Conservation (phyloP, 176 grass and related monocot species). For the Themeda triandra region DNA sequence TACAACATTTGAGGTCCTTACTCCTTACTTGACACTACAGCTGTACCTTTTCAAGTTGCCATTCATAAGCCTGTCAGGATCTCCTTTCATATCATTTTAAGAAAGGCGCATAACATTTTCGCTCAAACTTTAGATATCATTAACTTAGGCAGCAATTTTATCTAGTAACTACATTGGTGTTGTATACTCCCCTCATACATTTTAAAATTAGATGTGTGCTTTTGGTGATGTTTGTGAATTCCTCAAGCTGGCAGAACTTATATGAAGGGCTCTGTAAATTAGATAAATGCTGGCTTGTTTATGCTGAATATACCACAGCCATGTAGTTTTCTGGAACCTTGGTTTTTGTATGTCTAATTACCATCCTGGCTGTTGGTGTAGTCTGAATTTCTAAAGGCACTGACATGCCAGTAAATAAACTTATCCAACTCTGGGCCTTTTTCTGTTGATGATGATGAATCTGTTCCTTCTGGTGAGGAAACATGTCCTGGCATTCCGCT, state of each 20-base stretch:
- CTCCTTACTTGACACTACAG: slow-evolving; percentile 1
- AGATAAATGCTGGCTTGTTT: neutral
- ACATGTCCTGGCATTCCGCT: neutral
- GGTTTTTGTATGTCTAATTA: neutral
- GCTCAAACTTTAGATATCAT: neutral
- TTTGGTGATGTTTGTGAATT: slow-evolving; percentile 3
- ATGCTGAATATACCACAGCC: neutral
- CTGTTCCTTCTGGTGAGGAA: neutral
- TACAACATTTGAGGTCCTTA: neutral
- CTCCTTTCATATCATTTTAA: slow-evolving; percentile 11
- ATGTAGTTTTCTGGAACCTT: neutral
- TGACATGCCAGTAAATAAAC: neutral
- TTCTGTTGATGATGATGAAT: neutral
- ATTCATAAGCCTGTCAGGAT: slow-evolving; percentile 7
- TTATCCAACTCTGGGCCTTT: slow-evolving; percentile 1
- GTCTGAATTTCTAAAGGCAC: neutral
- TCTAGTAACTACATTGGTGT: neutral
- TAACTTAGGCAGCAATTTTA: slow-evolving; percentile 12
- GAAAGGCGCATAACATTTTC: neutral
- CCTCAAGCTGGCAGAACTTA: slow-evolving; percentile 15
- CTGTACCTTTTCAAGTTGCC: slow-evolving; percentile 5
- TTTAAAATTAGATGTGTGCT: neutral
- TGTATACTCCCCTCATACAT: neutral
- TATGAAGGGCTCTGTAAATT: neutral
- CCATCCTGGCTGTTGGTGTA: neutral